A percentile compares a stretch with the other conserved stretches of the same genome.
These are phyloP conservation scores for Anthracocystis panici-leucophaei DNA, from an alignment of 1,284 basidiomycete species.

Conservation along the genomic window DNA sequence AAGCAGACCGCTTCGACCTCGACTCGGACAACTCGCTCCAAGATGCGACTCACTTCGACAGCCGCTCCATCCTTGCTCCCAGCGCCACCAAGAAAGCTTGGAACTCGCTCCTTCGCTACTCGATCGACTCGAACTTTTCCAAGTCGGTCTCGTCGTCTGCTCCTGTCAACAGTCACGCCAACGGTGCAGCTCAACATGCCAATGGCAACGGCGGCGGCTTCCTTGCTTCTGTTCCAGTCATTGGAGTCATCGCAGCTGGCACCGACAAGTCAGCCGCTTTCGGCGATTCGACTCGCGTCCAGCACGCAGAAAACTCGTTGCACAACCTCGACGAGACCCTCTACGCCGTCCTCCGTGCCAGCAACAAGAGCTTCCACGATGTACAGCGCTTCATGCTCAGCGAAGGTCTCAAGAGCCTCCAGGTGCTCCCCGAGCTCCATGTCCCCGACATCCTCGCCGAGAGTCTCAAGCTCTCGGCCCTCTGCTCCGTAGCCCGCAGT, in stretches of 20 bases:
- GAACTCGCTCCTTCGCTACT: conserved; percentile 75
- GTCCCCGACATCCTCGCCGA: conserved; percentile 56
- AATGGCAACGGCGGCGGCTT: conserved; percentile 24
- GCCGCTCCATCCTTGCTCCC: conserved; percentile 28
- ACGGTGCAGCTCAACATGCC: conserved; percentile 9
- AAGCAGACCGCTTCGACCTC: conserved; percentile 58
- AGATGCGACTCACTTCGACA: conserved; percentile 20
- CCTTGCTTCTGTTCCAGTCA: conserved; percentile 3
- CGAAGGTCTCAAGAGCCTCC: conserved; percentile 50
- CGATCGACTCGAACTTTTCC: conserved; percentile 30
- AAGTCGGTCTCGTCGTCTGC: conserved; percentile 3
- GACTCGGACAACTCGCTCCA: conserved; percentile 21
- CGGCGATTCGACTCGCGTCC: conserved; percentile 68
- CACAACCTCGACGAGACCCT: conserved; percentile 68
- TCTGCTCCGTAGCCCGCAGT: conserved; percentile 81
- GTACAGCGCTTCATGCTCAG: conserved; percentile 64
- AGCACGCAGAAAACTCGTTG: conserved; percentile 8
- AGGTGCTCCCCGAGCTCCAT: conserved; percentile 57
- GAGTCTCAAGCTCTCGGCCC: conserved; percentile 83
- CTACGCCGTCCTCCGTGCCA: conserved; percentile 54
- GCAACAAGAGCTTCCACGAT: conserved; percentile 63
- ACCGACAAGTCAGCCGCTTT: conserved; percentile 46
- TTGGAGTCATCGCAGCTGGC: neutral
- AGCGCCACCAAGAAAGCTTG: conserved; percentile 77
- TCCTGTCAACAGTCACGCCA: conserved; percentile 18